phyloP scores from a whole-genome alignment of 140 eudicot species.

The Flaveria floridana region DNA sequence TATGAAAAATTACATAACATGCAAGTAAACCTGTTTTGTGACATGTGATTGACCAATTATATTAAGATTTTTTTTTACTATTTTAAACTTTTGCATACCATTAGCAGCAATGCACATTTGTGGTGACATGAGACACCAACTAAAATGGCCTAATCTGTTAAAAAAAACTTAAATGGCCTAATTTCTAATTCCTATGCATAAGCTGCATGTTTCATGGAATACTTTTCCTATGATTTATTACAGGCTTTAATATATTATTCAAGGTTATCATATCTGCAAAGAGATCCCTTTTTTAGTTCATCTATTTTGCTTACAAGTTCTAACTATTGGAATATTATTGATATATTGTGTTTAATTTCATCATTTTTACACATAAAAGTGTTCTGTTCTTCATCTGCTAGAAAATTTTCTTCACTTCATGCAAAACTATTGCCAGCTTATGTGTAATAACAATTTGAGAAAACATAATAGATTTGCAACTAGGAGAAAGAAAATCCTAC shows the following conservation, averaged over 20 bases:
- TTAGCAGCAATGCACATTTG: neutral
- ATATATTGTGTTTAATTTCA: neutral
- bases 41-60: constrained; percentile 4
- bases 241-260: neutral
- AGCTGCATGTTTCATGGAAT: constrained; percentile 5
- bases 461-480: neutral
- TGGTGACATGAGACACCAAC: constrained; percentile 1
- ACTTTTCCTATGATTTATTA: constrained; percentile 3
- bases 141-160: too few species aligned
- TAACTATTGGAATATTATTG: neutral
- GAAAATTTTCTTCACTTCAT: neutral
- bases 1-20: constrained; percentile 37
- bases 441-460: neutral
- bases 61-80: neutral
- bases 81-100: constrained; percentile 22
- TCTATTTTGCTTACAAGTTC: constrained; percentile 3
- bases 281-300: neutral
- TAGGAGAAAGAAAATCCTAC: neutral
- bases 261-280: neutral
- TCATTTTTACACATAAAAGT: neutral
- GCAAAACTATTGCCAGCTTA: neutral
- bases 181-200: neutral
- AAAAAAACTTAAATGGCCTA: too few species aligned
- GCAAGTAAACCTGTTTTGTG: constrained; percentile 23
- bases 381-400: neutral